These are phyloP conservation scores for Carex kokanica DNA, from an alignment of 176 grass and related monocot species.

Conservation along the genomic window DNA sequence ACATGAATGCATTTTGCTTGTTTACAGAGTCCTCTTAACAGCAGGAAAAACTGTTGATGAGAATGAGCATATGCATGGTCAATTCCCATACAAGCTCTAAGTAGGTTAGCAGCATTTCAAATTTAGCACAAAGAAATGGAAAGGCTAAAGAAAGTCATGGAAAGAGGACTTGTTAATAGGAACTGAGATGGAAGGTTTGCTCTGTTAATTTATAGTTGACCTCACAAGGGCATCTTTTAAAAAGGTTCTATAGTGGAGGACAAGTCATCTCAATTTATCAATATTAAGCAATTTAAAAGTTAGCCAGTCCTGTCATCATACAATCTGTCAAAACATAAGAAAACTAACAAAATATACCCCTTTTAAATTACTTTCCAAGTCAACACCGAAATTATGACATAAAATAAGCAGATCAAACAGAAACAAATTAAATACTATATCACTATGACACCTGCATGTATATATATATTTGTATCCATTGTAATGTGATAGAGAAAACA, in stretches of 20 bases:
- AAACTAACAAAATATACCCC: background rate
- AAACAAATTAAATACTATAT: background rate
- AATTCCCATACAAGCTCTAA: background rate
- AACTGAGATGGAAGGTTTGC: background rate
- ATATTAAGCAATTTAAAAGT: background rate
- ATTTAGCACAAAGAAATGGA: constrained; percentile 4
- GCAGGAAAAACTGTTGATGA: background rate
- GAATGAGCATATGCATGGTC: background rate
- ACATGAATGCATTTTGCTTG: background rate
- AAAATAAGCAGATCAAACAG: background rate
- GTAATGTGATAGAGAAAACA: background rate
- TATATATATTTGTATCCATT: background rate
- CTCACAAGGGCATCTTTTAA: background rate
- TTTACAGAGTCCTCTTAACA: background rate
- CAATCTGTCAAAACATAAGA: background rate
- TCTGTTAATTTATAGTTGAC: background rate
- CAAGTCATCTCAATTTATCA: constrained; percentile 9
- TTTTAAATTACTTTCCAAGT: background rate
- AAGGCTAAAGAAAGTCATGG: background rate
- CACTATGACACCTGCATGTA: background rate
- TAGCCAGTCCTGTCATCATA: background rate
- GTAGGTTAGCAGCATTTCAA: too few relatives aligned
- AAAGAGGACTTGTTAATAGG: background rate
- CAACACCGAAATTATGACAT: background rate
- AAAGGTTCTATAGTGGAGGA: background rate